These are phyloP conservation scores for Trichoderma oligosporum DNA, from an alignment of 2,329 filamentous ascomycete genomes.

Conservation along the genomic window DNA sequence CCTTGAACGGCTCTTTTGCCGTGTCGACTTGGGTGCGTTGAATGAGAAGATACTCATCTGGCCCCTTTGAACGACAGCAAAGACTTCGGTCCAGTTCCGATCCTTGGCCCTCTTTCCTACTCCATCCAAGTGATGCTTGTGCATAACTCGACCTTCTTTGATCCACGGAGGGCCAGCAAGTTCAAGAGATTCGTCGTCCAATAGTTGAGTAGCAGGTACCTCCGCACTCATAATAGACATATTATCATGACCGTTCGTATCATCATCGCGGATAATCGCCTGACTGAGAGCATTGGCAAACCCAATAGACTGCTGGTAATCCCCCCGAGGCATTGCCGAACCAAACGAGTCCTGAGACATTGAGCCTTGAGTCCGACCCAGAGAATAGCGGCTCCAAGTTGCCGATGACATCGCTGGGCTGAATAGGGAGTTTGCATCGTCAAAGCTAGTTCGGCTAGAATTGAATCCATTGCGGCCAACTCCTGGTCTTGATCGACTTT, in stretches of 20 bases:
- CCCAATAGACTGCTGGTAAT: slow-evolving; percentile 94
- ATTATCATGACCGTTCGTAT: slow-evolving; percentile 50
- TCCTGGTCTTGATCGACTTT: slow-evolving; percentile 73
- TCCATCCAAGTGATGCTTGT: slow-evolving; percentile 93
- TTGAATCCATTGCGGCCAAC: slow-evolving; percentile 77
- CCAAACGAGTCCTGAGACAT: slow-evolving; percentile 90
- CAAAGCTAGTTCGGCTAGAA: slow-evolving; percentile 89
- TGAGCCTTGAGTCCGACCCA: slow-evolving; percentile 85
- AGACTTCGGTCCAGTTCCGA: slow-evolving; percentile 89
- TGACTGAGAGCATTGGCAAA: slow-evolving; percentile 96
- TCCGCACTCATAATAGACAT: slow-evolving; percentile 57
- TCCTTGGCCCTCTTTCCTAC: slow-evolving; percentile 91
- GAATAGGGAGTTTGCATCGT: slow-evolving; percentile 86
- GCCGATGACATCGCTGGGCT: slow-evolving; percentile 82
- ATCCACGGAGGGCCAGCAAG: slow-evolving; percentile 95
- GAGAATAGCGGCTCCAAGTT: slow-evolving; percentile 90
- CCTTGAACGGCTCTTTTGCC: slow-evolving; percentile 60
- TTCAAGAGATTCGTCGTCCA: slow-evolving; percentile 90
- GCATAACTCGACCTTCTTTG: slow-evolving; percentile 91
- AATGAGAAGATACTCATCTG: slow-evolving; percentile 95
- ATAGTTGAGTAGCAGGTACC: slow-evolving; percentile 54
- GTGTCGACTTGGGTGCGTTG: slow-evolving; percentile 70
- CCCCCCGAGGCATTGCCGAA: slow-evolving; percentile 68
- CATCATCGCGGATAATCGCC: slow-evolving; percentile 90
- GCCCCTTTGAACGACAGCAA: slow-evolving; percentile 93